Conservation (phyloP, 2,329 filamentous ascomycete species). For the Aaosphaeria arxii region DNA sequence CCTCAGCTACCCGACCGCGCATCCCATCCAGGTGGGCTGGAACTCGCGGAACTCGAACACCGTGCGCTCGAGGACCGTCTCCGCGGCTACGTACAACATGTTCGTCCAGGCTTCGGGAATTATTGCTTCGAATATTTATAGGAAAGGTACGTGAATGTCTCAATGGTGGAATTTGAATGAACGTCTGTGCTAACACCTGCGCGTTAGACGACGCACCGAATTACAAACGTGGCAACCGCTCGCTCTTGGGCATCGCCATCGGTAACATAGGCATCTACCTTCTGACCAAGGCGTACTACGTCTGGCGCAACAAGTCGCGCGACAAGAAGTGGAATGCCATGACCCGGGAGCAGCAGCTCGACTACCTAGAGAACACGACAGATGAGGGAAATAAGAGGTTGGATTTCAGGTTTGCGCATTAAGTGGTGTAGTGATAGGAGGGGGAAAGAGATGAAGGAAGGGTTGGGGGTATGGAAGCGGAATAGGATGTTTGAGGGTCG, state of each 20-base stretch:
- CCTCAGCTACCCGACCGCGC: slow-evolving; percentile 54
- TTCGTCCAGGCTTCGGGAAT: slow-evolving; percentile 48
- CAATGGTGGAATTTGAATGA: background rate
- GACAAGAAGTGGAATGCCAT: slow-evolving; percentile 26
- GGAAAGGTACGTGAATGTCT: slow-evolving; percentile 16
- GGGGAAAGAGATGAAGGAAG: too few relatives aligned
- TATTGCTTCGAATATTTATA: slow-evolving; percentile 49
- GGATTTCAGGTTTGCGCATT: slow-evolving; percentile 31
- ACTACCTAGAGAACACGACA: slow-evolving; percentile 25
- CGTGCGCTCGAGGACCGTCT: slow-evolving; percentile 39
- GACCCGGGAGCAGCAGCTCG: slow-evolving; percentile 24
- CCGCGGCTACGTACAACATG: slow-evolving; percentile 42
- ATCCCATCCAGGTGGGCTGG: slow-evolving; percentile 41
- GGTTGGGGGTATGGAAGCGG: too few relatives aligned
- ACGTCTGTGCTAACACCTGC: background rate
- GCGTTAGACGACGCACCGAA: slow-evolving; percentile 39
- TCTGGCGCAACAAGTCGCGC: slow-evolving; percentile 38
- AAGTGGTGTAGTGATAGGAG: background rate
- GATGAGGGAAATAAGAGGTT: slow-evolving; percentile 28
- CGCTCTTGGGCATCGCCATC: slow-evolving; percentile 29
- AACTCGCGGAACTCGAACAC: slow-evolving; percentile 38
- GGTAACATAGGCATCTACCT: slow-evolving; percentile 33
- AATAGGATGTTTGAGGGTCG: too few relatives aligned
- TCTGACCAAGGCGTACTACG: slow-evolving; percentile 40
- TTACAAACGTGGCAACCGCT: slow-evolving; percentile 43